A percentile compares a stretch with the other conserved stretches of the same genome.
phyloP scores from a whole-genome alignment of 1,284 basidiomycete species.

The Fomitopsis schrenkii region DNA sequence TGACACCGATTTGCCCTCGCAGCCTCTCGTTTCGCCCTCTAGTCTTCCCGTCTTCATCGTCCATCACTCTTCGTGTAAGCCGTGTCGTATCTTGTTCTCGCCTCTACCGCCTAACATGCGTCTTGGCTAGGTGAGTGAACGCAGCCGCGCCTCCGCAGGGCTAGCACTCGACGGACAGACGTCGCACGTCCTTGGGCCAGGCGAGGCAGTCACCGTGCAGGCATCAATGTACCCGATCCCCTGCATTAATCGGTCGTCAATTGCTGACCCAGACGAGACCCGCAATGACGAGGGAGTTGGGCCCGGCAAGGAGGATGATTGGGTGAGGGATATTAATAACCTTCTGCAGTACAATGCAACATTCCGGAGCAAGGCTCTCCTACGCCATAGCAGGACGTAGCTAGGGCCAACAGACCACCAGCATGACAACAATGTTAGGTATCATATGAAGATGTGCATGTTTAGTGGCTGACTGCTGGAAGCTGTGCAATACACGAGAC shows the following conservation, averaged over 20 bases:
- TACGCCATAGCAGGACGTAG: constrained; percentile 50
- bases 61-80: constrained; percentile 78
- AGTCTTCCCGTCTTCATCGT: constrained; percentile 83
- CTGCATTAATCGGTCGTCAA: constrained; percentile 83
- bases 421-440: too few species aligned
- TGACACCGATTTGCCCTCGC: constrained; percentile 94
- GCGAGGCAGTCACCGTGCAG: constrained; percentile 82
- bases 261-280: constrained; percentile 41
- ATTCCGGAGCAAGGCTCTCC: constrained; percentile 81
- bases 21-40: constrained; percentile 91
- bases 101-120: background rate
- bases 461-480: too few species aligned
- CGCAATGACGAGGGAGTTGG: constrained; percentile 27
- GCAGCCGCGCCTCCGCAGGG: constrained; percentile 82
- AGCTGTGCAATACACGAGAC: too few species aligned
- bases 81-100: background rate
- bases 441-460: too few species aligned
- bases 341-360: constrained; percentile 89
- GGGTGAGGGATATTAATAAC: constrained; percentile 96
- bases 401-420: too few species aligned
- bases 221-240: constrained; percentile 90
- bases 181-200: constrained; percentile 75
- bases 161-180: constrained; percentile 92
- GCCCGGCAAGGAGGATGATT: constrained; percentile 86
- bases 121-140: constrained; percentile 70